Evolutionary conservation across 164 flowering plant genomes (phyloP).

Genomic region (Warburgia ugandensis): DNA sequence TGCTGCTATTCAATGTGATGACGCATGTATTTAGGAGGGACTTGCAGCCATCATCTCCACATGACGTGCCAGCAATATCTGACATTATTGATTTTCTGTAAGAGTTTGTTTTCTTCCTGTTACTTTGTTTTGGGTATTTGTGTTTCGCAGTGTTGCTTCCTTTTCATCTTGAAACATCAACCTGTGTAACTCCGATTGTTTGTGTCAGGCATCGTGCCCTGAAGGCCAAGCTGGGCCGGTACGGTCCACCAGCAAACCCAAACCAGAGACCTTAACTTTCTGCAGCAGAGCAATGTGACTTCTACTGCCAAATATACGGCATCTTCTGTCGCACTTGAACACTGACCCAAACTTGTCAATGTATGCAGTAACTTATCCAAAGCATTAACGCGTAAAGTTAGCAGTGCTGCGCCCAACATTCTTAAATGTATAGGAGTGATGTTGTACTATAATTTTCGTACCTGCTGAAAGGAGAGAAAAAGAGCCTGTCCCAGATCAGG

Average conservation of each 20-base stretch:
- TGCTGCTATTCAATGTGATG: conserved; percentile 57
- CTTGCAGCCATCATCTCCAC: conserved; percentile 54
- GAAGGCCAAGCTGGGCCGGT: conserved; percentile 99
- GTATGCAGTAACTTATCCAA: conserved; percentile 82
- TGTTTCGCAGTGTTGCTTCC: too few relatives aligned
- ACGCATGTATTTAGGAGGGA: conserved; percentile 86
- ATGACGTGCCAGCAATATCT: conserved; percentile 72
- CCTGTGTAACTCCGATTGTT: conserved; percentile 1
- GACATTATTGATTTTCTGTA: conserved; percentile 95
- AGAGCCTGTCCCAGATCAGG: too few relatives aligned
- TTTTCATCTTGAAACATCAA: not conserved
- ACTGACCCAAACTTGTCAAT: conserved; percentile 69
- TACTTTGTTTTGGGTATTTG: not conserved
- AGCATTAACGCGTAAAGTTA: too few relatives aligned
- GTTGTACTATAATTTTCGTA: too few relatives aligned
- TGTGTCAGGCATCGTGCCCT: conserved; percentile 65
- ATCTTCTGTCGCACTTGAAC: conserved; percentile 77
- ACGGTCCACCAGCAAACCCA: conserved; percentile 73
- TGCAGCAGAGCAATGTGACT: conserved; percentile 57
- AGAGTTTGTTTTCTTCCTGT: conserved; percentile 20
- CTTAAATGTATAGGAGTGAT: too few relatives aligned
- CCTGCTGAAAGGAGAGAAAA: too few relatives aligned
- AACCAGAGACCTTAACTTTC: conserved; percentile 61
- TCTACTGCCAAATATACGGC: conserved; percentile 80
- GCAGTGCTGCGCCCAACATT: too few relatives aligned